Evolutionary conservation across 2,329 filamentous ascomycete genomes (phyloP), one percentile per base, ranked within the genome.

Genomic region (Aspergillus udagawae): DNA sequence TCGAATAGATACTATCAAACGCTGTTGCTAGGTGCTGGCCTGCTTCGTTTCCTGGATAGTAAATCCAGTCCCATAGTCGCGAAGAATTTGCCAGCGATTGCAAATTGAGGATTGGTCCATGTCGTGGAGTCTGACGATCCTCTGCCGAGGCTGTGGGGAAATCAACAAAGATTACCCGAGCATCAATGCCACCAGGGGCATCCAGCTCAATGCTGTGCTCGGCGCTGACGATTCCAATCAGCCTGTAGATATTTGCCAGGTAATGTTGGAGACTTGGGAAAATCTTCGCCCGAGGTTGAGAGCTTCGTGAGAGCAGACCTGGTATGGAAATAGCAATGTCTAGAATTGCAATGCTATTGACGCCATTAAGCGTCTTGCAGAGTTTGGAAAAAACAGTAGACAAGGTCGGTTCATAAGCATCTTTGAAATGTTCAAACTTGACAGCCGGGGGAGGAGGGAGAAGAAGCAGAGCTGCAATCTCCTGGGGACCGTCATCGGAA

Each of bases 231-330:
- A 86, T 77, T 35, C 88, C 88, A 55, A 94, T 79, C 51, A 97
- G 81, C 66, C 86, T 86, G 79, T 97, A 97, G 25, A 95, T 70
- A 27, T 84, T 83, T 2, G 89, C 89, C 23, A 97, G 76, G 4
- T 93, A 79, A n/a, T 82, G 80, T 73, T 96, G 91, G 0, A 86
- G 83, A n/a, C 81, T 75, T 35, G 80, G 70, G 82, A 92, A 96
- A 20, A 83, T 77, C 49, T 83, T 76, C 25, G 82, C 78, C 64
- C 83, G 81, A 49, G 82, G 79, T 29, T 75, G 73, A 23, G 76
- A 74, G 25, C 78, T 76, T 32, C 75, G 75, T 21, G 83, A 80
- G 49, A 80, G 75, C 12, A 92, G 79, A 52, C 88, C 78, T 2
- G 87, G 84, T 50, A 83, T 83, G 2, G 83, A 82, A 41, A 95